Percentiles rank a stretch among this genome's conserved stretches.
These are phyloP conservation scores for Fusarium equiseti DNA, from an alignment of 2,329 filamentous ascomycete genomes.

Conservation along the genomic window DNA sequence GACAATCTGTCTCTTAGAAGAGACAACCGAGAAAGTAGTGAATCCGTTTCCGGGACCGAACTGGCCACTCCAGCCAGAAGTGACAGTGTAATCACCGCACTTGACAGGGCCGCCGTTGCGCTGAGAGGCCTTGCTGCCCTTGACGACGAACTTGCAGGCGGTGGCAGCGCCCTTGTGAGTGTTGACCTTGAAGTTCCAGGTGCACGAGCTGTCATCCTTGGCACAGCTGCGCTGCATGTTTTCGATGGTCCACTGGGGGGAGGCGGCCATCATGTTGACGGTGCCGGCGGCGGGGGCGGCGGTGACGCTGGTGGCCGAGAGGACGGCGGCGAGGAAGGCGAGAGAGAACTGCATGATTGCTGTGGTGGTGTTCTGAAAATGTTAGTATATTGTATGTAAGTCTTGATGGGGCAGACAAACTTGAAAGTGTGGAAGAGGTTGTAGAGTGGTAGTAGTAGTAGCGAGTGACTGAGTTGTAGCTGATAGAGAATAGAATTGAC, in stretches of 20 bases:
- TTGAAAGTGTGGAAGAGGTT: neutral
- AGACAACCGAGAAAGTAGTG: constrained; percentile 63
- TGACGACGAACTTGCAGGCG: constrained; percentile 47
- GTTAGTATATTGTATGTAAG: neutral
- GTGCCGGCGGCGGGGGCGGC: constrained; percentile 49
- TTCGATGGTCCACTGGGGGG: constrained; percentile 57
- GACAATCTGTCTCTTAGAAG: constrained; percentile 56
- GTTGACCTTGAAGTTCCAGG: constrained; percentile 59
- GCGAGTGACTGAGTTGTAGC: constrained; percentile 22
- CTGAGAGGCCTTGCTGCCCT: constrained; percentile 51
- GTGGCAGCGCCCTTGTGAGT: constrained; percentile 56
- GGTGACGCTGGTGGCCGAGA: constrained; percentile 49
- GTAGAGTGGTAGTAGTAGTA: neutral
- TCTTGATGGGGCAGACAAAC: neutral
- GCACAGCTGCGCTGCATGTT: constrained; percentile 56
- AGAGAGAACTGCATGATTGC: constrained; percentile 58
- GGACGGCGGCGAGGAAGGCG: constrained; percentile 50
- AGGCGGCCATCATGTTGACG: constrained; percentile 56
- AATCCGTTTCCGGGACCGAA: constrained; percentile 66
- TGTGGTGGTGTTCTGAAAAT: neutral
- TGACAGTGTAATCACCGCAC: constrained; percentile 64
- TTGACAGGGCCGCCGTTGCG: constrained; percentile 54
- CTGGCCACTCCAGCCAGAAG: constrained; percentile 67
- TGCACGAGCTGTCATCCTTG: constrained; percentile 54
- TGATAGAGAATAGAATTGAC: neutral